Conservation (phyloP, 1,284 basidiomycete genomes). For the Lentinula novae-zelandiae region DNA sequence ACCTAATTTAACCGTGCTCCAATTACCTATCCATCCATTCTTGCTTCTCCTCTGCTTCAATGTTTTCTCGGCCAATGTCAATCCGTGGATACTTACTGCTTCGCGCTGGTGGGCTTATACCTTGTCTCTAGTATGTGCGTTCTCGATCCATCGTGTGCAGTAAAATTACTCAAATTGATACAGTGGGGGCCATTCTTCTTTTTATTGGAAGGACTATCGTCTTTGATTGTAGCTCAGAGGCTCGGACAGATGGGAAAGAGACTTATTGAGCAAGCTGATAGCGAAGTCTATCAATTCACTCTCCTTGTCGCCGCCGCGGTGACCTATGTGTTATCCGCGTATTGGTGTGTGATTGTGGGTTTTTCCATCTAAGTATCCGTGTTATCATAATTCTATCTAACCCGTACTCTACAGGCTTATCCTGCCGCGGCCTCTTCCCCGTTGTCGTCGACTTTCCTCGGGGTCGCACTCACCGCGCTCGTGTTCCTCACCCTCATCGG, state of each 20-base stretch:
- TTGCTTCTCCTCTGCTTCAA: conserved; percentile 80
- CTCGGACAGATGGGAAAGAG: conserved; percentile 71
- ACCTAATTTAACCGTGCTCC: conserved; percentile 64
- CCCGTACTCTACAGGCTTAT: conserved; percentile 51
- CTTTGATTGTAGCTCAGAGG: conserved; percentile 76
- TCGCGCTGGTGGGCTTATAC: conserved; percentile 71
- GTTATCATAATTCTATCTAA: conserved; percentile 16
- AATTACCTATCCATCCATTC: conserved; percentile 78
- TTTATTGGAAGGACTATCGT: conserved; percentile 79
- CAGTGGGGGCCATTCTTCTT: conserved; percentile 48
- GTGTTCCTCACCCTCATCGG: conserved; percentile 86
- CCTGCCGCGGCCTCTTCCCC: conserved; percentile 77
- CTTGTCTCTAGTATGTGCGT: conserved; percentile 74
- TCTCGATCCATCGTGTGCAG: conserved; percentile 48
- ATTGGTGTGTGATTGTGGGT: conserved; percentile 77
- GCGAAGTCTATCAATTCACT: conserved; percentile 60
- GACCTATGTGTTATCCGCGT: conserved; percentile 73
- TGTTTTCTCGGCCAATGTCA: conserved; percentile 60
- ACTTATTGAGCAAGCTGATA: conserved; percentile 64
- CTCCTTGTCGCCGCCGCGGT: conserved; percentile 70
- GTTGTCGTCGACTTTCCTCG: conserved; percentile 80
- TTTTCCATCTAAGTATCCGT: neutral
- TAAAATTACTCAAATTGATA: conserved; percentile 24
- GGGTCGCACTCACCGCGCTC: conserved; percentile 67
- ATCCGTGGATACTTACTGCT: conserved; percentile 52